Base-by-base conservation (phyloP, 768 basidiomycete species). In the Macrolepiota dolichaula region DNA sequence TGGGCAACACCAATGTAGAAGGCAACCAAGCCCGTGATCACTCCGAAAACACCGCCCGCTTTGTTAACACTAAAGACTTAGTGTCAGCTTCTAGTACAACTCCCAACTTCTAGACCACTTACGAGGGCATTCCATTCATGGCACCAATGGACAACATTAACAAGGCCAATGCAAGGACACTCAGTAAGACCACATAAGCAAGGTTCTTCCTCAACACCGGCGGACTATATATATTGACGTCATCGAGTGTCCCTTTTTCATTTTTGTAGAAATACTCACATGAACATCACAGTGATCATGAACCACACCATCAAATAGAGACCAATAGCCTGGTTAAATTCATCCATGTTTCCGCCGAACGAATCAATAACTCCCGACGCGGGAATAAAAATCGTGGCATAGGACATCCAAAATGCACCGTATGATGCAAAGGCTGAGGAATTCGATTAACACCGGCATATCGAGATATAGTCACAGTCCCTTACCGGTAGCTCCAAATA, bases 371-470 rank as follows among this genome's bases (percentile, higher is more conserved):
- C 75, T 3, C 89, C 88, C 0, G 80, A 80, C n/a, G 77, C 75
- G 0, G 91, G 91, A 49, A 89, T 82, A 69, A 85, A 77, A 59
- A 92, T 84, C 0, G 82, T 77, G 5, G 83, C 88, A 57, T 84
- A 91, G 1, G 90, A 90, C 78, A 92, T 76, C 91, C 91, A 92
- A 77, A 92, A 92, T 0, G 81, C 83, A 32, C 90, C 90, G 61
- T 87, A 92, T 3, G 84, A 85, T 1, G 86, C 76, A 74, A 92
- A 90, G 0, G 85, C 91, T 88, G 5, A 17, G 17, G 24, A 24
- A 12, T 27, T 22, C 9, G 10, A 24, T 49, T 10, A 27, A 13
- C 24, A 49, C 25, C 24, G 40, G 42, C 5, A 9, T 4, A 37
- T 17, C 25, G 2, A 19, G 29, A 11, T 17, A 37, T 32, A 13